phyloP scores from a whole-genome alignment of 2,329 filamentous ascomycete genomes.

The Stagonosporopsis tanaceti region DNA sequence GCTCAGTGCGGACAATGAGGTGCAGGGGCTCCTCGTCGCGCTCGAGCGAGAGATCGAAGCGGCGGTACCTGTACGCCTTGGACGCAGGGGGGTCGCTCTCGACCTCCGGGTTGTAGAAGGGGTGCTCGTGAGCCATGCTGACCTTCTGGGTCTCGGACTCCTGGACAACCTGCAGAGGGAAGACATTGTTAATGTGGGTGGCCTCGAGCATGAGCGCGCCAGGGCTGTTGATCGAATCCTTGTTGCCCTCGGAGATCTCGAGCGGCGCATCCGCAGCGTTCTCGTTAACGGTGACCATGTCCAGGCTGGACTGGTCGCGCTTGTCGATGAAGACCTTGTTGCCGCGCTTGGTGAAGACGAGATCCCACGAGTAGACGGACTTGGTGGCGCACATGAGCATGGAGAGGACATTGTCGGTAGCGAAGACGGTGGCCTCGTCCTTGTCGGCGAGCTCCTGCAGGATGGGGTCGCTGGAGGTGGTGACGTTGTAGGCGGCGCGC shows the following conservation, averaged over 20 bases:
- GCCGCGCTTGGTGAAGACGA: slow-evolving; percentile 90
- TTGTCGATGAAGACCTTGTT: slow-evolving; percentile 99
- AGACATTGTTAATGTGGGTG: slow-evolving; percentile 99
- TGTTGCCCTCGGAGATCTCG: slow-evolving; percentile 88
- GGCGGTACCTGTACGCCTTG: slow-evolving; percentile 98
- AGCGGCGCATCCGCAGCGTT: slow-evolving; percentile 95
- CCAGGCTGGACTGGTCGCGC: slow-evolving; percentile 90
- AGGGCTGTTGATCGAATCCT: slow-evolving; percentile 96
- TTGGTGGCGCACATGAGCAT: slow-evolving; percentile 99
- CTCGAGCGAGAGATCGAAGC: slow-evolving; percentile 93
- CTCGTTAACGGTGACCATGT: slow-evolving; percentile 99
- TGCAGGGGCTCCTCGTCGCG: slow-evolving; percentile 91
- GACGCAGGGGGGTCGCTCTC: slow-evolving; percentile 93
- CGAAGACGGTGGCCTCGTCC: slow-evolving; percentile 95
- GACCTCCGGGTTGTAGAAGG: slow-evolving; percentile 94
- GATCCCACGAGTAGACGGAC: slow-evolving; percentile 97
- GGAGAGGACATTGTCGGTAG: slow-evolving; percentile 94
- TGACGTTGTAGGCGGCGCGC: slow-evolving; percentile 97
- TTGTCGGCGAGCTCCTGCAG: slow-evolving; percentile 97
- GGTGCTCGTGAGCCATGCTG: slow-evolving; percentile 87
- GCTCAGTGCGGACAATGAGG: slow-evolving; percentile 90
- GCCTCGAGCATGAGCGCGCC: slow-evolving; percentile 91
- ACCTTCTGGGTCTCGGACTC: slow-evolving; percentile 82
- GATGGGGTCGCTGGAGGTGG: slow-evolving; percentile 92
- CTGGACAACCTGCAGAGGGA: slow-evolving; percentile 91